These are phyloP conservation scores for Botryosphaeria dothidea DNA, from an alignment of 2,329 filamentous ascomycete genomes.

Conservation along the genomic window DNA sequence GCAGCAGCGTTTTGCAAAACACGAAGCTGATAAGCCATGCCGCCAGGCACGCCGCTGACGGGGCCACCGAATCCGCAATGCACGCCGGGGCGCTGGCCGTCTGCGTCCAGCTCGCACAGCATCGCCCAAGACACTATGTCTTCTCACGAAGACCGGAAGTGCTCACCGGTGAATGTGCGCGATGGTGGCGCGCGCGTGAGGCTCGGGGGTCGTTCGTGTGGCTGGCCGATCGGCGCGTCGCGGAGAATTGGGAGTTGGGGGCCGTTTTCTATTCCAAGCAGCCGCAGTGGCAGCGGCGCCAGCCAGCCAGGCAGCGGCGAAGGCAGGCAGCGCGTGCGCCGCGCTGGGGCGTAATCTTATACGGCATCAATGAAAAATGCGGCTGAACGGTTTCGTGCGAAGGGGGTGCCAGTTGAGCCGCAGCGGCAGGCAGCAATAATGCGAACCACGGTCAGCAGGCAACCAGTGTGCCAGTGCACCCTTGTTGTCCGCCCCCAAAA, in stretches of 20 bases:
- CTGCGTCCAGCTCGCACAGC: neutral
- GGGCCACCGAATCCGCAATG: neutral
- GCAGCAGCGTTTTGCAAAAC: neutral
- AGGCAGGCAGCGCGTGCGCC: too few relatives aligned
- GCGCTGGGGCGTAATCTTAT: neutral
- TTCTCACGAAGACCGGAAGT: neutral
- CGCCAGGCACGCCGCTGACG: slow-evolving; percentile 10
- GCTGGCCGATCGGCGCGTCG: neutral
- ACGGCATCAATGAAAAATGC: neutral
- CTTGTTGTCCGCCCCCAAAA: neutral
- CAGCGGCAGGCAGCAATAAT: slow-evolving; percentile 14
- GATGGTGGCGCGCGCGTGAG: neutral
- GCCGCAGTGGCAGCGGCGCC: neutral
- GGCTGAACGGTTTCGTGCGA: slow-evolving; percentile 10
- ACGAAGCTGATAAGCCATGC: slow-evolving; percentile 4
- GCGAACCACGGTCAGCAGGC: slow-evolving; percentile 17
- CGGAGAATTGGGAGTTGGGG: neutral
- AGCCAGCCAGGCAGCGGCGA: neutral
- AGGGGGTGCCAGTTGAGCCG: neutral
- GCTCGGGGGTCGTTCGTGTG: neutral
- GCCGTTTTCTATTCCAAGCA: neutral
- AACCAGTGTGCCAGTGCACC: neutral
- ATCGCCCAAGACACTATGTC: neutral
- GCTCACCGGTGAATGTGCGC: neutral
- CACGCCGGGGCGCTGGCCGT: neutral